Evolutionary conservation across 176 grass and related monocot genomes (phyloP).

Genomic region (Otatea glauca): DNA sequence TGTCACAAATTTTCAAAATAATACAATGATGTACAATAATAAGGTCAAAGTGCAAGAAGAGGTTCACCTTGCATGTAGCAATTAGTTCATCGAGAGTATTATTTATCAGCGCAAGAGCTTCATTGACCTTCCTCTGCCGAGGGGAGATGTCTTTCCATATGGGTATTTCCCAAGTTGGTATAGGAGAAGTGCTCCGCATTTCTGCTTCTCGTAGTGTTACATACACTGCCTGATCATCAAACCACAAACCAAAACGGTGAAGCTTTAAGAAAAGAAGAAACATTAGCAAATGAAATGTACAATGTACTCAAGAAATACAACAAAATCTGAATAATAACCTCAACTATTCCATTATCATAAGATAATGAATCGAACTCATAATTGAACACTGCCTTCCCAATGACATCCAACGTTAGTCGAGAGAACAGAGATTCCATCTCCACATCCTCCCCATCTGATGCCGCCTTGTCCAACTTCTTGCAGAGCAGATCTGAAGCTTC

Average conservation of each 20-base stretch:
- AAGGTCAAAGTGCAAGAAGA: conserved; percentile 21
- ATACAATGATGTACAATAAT: conserved; percentile 6
- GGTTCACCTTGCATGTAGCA: conserved; percentile 77
- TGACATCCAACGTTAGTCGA: conserved; percentile 85
- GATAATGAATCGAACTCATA: conserved; percentile 98
- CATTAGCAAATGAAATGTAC: not conserved
- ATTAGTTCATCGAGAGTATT: conserved; percentile 80
- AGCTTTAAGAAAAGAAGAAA: not conserved
- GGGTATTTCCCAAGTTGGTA: conserved; percentile 99
- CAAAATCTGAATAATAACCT: conserved; percentile 58
- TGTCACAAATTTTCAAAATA: not conserved
- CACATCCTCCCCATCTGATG: conserved; percentile 74
- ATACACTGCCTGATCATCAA: conserved; percentile 78
- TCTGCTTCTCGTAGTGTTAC: conserved; percentile 82
- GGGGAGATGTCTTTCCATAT: conserved; percentile 99
- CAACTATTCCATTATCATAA: conserved; percentile 89
- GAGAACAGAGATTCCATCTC: conserved; percentile 99
- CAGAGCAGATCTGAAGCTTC: conserved; percentile 76
- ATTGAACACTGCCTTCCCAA: conserved; percentile 97
- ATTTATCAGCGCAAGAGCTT: conserved; percentile 88
- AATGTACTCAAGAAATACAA: not conserved
- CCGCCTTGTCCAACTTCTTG: conserved; percentile 80
- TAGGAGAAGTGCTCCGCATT: conserved; percentile 87
- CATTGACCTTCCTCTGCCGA: conserved; percentile 84
- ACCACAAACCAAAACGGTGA: conserved; percentile 1